Conservation (phyloP, 2,329 filamentous ascomycete genomes). For the Rasamsonia emersonii region DNA sequence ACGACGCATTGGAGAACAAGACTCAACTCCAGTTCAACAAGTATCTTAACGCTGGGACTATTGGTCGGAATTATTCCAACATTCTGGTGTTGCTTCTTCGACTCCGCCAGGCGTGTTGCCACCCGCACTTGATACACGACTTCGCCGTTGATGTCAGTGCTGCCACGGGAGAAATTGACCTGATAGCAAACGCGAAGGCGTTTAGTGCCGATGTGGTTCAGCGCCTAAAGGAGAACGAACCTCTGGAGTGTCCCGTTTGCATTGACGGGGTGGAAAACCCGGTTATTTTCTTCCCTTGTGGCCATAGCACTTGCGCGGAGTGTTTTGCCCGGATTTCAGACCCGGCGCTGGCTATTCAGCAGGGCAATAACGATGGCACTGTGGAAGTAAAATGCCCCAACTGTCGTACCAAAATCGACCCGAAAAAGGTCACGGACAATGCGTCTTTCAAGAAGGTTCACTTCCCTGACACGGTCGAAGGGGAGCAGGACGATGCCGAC, state of each 20-base stretch:
- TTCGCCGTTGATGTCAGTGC: slow-evolving; percentile 46
- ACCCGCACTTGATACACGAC: slow-evolving; percentile 63
- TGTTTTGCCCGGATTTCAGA: slow-evolving; percentile 66
- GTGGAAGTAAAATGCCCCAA: slow-evolving; percentile 60
- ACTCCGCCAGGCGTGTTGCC: slow-evolving; percentile 72
- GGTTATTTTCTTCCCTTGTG: slow-evolving; percentile 71
- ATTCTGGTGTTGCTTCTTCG: slow-evolving; percentile 72
- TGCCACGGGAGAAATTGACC: slow-evolving; percentile 44
- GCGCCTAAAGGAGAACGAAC: slow-evolving; percentile 54
- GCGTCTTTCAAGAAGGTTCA: slow-evolving; percentile 65
- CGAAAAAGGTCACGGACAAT: slow-evolving; percentile 64
- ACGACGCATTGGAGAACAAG: slow-evolving; percentile 56
- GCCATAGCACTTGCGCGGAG: slow-evolving; percentile 68
- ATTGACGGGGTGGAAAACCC: slow-evolving; percentile 68
- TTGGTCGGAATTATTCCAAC: slow-evolving; percentile 67
- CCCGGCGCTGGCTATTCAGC: slow-evolving; percentile 47
- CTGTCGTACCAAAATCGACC: slow-evolving; percentile 60
- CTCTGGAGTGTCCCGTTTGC: slow-evolving; percentile 75
- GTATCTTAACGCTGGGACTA: slow-evolving; percentile 59
- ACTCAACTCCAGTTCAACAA: slow-evolving; percentile 67
- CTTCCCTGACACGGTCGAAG: slow-evolving; percentile 45
- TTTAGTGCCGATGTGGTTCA: slow-evolving; percentile 53
- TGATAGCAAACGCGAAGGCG: slow-evolving; percentile 54
- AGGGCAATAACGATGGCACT: slow-evolving; percentile 51
- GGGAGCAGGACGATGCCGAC: slow-evolving; percentile 23